A percentile compares a stretch with the other conserved stretches of the same genome.
phyloP scores from a whole-genome alignment of 768 basidiomycete species.

The Leccinum variicolor region DNA sequence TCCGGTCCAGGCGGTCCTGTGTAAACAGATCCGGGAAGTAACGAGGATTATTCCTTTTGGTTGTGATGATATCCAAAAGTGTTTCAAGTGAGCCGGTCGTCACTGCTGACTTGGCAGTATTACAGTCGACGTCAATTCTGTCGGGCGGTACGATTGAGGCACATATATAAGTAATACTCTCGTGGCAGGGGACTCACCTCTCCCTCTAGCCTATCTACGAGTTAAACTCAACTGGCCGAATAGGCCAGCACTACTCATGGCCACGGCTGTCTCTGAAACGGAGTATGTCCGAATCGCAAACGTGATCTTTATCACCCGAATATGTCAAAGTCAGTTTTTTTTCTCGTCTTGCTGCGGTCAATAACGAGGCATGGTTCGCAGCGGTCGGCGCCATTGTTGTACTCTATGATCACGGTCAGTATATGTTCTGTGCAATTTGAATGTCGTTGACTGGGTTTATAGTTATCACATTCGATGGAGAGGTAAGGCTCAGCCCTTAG shows the following conservation, averaged over 20 bases:
- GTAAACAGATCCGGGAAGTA: neutral
- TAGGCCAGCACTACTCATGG: neutral
- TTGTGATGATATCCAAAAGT: neutral
- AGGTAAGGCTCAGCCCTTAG: slow-evolving; percentile 3
- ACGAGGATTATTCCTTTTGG: neutral
- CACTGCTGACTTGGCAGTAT: no score
- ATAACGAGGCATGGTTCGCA: slow-evolving; percentile 3
- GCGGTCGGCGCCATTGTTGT: slow-evolving; percentile 8
- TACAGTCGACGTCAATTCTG: no score
- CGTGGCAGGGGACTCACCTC: neutral
- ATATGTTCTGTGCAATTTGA: neutral
- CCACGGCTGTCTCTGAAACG: neutral
- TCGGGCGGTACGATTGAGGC: neutral
- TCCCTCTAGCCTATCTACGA: neutral
- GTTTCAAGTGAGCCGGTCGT: neutral
- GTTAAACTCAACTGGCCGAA: neutral
- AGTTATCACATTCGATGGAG: slow-evolving; percentile 17
- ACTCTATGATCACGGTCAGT: slow-evolving; percentile 22
- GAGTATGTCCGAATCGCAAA: neutral
- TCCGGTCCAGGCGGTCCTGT: neutral
- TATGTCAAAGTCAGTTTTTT: slow-evolving; percentile 11
- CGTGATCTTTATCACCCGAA: slow-evolving; percentile 1
- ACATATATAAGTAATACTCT: neutral
- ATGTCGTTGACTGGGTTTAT: neutral
- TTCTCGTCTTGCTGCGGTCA: neutral